Base-by-base conservation (phyloP, 73 alveolate species). In the Paramecium tetraurelia region DNA sequence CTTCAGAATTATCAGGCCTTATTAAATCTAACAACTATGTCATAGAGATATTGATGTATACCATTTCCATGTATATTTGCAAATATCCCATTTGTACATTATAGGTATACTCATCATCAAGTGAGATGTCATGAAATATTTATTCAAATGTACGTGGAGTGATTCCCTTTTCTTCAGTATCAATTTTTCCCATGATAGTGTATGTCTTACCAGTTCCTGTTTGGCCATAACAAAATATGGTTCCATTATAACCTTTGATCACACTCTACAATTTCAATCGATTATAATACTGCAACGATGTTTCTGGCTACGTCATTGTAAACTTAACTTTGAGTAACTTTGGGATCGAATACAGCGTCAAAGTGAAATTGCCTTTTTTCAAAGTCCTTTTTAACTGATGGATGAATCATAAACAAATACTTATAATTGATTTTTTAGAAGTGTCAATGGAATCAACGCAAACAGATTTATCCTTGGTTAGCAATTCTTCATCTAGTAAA, bases 191-290 rank as follows among this genome's bases (percentile, higher is more conserved):
- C n/a, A 95, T 97, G 98, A 98, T 97, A 14, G 99, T 95, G 92
- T 97, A 96, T 7, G 99, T 98, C 86, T 98, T 98, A 12, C 99
- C 99, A 12, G 99, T 97, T 14, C 99, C 99, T 18, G 99, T 98
- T 95, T 97, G 96, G 2, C 99, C 99, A 92, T 98, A 98, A 27
- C 98, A 98, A 58, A 98, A 97, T 31, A 98, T 98, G 21, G 99
- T 96, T 20, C 99, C 99, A 92, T 98, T 98, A 72, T 94, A 98
- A 4, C 99, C 99, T 86, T 93, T 92, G 16, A 98, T 92, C n/a
- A 96, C 99, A 72, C 96, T 87, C 96, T 93, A 63, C 12, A 16
- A 43, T 84, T 48, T 40, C 18, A 86, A 21, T 9, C 16, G n/a
- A 92, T n/a, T 11, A 5, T 10, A 7, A 3, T 94, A 93, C 96